These are phyloP conservation scores for Clarireedia homoeocarpa DNA, from an alignment of 2,329 filamentous ascomycete species.

Conservation along the genomic window DNA sequence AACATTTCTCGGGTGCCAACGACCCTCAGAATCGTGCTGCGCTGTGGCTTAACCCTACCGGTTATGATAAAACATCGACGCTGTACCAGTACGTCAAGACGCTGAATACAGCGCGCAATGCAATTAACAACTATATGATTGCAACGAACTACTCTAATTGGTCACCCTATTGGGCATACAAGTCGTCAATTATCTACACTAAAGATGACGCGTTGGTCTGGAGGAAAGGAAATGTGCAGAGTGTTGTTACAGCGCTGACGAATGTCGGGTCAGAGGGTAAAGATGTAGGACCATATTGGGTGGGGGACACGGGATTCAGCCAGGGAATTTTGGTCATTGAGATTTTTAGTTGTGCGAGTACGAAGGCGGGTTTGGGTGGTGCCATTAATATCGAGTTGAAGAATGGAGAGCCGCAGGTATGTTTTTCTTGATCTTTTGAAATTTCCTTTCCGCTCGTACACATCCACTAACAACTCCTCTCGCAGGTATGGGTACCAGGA, in stretches of 20 bases:
- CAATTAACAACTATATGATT: conserved; percentile 7
- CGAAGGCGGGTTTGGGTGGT: background rate
- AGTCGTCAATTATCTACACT: conserved; percentile 7
- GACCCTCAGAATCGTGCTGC: conserved; percentile 37
- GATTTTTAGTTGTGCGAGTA: conserved; percentile 4
- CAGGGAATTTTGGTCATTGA: conserved; percentile 12
- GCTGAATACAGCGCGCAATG: conserved; percentile 38
- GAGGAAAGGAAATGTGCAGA: conserved; percentile 14
- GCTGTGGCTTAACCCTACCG: conserved; percentile 32
- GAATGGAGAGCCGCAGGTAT: conserved; percentile 5
- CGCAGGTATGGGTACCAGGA: conserved; percentile 6
- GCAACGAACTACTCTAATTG: conserved; percentile 10
- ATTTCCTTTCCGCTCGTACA: background rate
- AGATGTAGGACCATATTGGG: conserved; percentile 10
- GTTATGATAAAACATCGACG: conserved; percentile 31
- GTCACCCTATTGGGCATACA: conserved; percentile 15
- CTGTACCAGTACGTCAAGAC: conserved; percentile 33
- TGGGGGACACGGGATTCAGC: conserved; percentile 12
- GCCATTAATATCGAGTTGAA: background rate
- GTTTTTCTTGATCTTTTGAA: background rate
- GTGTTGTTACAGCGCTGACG: conserved; percentile 10
- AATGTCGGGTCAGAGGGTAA: conserved; percentile 8
- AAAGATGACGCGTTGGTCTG: conserved; percentile 12
- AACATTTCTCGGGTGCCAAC: conserved; percentile 34
- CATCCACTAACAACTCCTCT: background rate